Evolutionary conservation across 257 asterid genomes (phyloP), one percentile per base, ranked within the genome.

Genomic region (Forsythia suspensa): DNA sequence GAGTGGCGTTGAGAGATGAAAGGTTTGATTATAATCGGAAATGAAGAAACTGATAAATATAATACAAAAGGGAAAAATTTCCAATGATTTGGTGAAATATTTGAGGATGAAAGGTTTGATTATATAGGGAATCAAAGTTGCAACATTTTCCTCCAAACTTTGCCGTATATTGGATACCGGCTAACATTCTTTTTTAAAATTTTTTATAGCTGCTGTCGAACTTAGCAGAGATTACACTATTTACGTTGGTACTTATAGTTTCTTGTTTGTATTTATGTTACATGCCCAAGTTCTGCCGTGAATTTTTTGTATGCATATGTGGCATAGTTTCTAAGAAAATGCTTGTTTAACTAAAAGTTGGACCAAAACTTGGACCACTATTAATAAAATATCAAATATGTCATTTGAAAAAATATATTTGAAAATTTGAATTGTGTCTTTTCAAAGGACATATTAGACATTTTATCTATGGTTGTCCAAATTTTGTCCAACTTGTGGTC

Each of bases 1-100:
- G 13, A 86, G 76, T 6, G 89, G 81, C 8, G 86, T 78, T 7
- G 83, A 74, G 38, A n/a, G n/a, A n/a, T n/a, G n/a, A n/a, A n/a
- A n/a, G n/a, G n/a, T n/a, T n/a, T n/a, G n/a, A n/a, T n/a, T n/a
- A n/a, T n/a, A 95, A 93, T 91, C 51, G 11, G 51, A 44, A 44
- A 44, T 44, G 51, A 44, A 44, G 51, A 24, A 65, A 74, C 46
- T 1, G 21, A 24, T 0, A n/a, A n/a, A n/a, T n/a, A n/a, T n/a
- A 67, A 44, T 4, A 34, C n/a, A 52, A n/a, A 16, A 40, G 20
- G 37, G 34, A 61, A 10, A n/a, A 11, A 8, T 51, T 51, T 51
- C 8, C 21, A 48, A 13, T 15, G 20, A 1, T 51, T 43, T 21
- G 71, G 67, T 43, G 79, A 8, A 61, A 81, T 13, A 8, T 40